Base-by-base conservation (phyloP, 805 yeast species). In the Suhomyces emberorum region DNA sequence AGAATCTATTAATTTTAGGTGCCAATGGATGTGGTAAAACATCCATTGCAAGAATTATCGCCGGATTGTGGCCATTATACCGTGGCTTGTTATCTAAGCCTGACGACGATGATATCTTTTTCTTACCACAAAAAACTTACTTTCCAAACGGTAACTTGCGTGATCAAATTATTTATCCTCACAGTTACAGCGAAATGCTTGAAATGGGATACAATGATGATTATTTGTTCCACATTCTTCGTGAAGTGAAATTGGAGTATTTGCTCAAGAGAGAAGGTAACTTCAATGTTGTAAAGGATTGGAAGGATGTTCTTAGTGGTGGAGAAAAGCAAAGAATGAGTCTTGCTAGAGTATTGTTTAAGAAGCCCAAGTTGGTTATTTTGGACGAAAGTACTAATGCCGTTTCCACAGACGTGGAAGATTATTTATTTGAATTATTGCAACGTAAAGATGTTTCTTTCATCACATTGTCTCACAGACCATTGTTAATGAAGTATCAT, bases 351-450 rank as follows among this genome's bases (percentile, higher is more conserved):
- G 76, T 88, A 2, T 63, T 88, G 47, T 87, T 82, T 64, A 86
- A 83, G 55, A 75, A 76, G 36, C 95, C 95, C 32, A 74, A 76
- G 55, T 86, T 86, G 58, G 88, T 88, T 3, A 77, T 88, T 2
- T 71, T 88, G 43, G 97, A 88, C 61, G 97, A 88, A 61, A 85
- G 95, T n/a, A 88, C 97, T 3, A 86, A 88, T 55, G 96, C 97
- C 1, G 88, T 88, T 9, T 78, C 88, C 35, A 82, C 82, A 30
- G 97, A 88, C 59, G 86, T 84, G 59, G 97, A 88, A 58, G 96
- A 89, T 45, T 77, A 80, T 40, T 67, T 88, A 35, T 88, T 88
- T 61, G 95, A 86, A 52, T 57, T 81, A 44, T 70, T 88, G 59
- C 83, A 79, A 51, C 68, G 64, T 38, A 79, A 80, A 51, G 74